Base-by-base conservation (phyloP, 1,139 yeast species). In the Nakaseomyces sp. region DNA sequence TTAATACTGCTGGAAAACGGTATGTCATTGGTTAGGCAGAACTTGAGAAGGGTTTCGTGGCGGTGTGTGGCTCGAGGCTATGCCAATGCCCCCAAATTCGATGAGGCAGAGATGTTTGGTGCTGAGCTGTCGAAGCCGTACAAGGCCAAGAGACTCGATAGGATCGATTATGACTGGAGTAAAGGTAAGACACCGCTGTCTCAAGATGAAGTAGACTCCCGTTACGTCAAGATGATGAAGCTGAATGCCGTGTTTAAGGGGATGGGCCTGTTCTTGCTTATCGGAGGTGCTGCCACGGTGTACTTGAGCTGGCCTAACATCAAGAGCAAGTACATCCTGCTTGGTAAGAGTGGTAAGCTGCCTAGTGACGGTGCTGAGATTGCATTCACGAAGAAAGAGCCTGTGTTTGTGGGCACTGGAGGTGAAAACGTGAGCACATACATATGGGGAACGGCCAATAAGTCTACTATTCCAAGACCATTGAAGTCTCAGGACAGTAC, bases 341-440 rank as follows among this genome's bases (percentile, higher is more conserved):
- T 66, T 40, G 72, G 73, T 47, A 43, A 55, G 18, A 61, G 67
- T 25, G 32, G 32, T n/a, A 16, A 40, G 18, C 25, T 40, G 13
- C 37, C 37, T n/a, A 40, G 42, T 16, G 42, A 40, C 15, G 24
- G 19, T 15, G 24, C 37, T 12, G 38, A 40, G 18, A 25, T 17
- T 5, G 31, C 38, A 13, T 40, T 32, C 25, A 25, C 28, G n/a
- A 22, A 17, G 38, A 35, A 40, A 25, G 36, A 24, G 31, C 10
- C 30, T n/a, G 29, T 32, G 19, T 35, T 32, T 22, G 38, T 18
- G 18, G 36, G 38, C 17, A 24, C 18, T 24, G 25, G n/a, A 17
- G 31, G 28, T 19, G 42, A 16, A 12, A 18, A 19, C 24, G 31
- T 13, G n/a, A 24, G 13, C 22, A 16, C 28, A 5, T 22, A 20